Conservation (phyloP, 2,329 filamentous ascomycete genomes). For the Gnomoniopsis smithogilvyi region DNA sequence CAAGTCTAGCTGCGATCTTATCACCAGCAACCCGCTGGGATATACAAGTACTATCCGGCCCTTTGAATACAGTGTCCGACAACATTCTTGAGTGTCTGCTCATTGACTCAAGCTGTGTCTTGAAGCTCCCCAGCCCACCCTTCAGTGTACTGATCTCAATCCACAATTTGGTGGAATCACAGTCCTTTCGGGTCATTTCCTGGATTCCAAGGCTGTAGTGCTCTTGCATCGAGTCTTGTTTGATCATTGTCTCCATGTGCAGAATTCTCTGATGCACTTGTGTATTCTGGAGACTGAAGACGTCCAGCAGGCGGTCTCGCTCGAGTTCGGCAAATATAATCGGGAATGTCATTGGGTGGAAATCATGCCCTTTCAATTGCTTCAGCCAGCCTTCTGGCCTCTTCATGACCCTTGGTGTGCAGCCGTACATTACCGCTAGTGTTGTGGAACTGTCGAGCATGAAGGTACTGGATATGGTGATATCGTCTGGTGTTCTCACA, state of each 20-base stretch:
- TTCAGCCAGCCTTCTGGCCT: background rate
- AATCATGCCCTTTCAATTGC: conserved; percentile 1
- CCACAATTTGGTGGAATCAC: conserved; percentile 19
- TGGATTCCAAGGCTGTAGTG: background rate
- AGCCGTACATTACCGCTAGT: conserved; percentile 22
- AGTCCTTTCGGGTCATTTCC: conserved; percentile 17
- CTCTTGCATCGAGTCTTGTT: background rate
- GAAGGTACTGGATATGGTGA: conserved; percentile 20
- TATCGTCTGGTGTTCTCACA: conserved; percentile 4
- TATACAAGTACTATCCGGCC: background rate
- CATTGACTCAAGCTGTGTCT: conserved; percentile 14
- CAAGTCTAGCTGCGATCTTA: conserved; percentile 15
- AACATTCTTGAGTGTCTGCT: background rate
- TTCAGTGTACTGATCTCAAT: conserved; percentile 18
- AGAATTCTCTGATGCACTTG: conserved; percentile 16
- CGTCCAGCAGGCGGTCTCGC: conserved; percentile 17
- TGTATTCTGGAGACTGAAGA: background rate
- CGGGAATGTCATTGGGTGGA: conserved; percentile 20
- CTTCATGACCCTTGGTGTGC: conserved; percentile 2
- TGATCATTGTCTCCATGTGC: conserved; percentile 17
- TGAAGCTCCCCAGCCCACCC: conserved; percentile 19
- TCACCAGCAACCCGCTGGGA: background rate
- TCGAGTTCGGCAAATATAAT: conserved; percentile 22
- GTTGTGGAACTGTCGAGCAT: conserved; percentile 15
- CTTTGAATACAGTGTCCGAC: background rate